Evolutionary conservation across 148 eudicot genomes (phyloP).

Genomic region (Vaccinium myrtillus): DNA sequence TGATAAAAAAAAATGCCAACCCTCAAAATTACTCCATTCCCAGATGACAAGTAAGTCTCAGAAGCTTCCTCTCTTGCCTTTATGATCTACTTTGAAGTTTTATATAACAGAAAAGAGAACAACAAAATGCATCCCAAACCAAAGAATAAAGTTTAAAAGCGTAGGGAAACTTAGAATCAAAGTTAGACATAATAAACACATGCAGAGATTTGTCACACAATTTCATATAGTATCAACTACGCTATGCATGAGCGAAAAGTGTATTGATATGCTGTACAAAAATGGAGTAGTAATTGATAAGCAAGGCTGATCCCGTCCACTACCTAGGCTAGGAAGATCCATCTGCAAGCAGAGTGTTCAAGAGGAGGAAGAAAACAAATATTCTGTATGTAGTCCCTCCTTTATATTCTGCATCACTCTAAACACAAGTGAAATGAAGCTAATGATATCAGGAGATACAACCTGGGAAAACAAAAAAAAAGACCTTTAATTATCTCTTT

Average conservation of each 20-base stretch:
- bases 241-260: slow-evolving; percentile 1
- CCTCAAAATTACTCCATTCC: slow-evolving; percentile 4
- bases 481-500: not conserved
- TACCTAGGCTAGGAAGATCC: slow-evolving; percentile 21
- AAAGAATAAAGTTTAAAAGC: slow-evolving; percentile 20
- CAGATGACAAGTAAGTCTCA: not conserved
- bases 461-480: not conserved
- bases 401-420: slow-evolving; percentile 13
- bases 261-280: not conserved
- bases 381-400: slow-evolving; percentile 29
- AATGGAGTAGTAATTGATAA: slow-evolving; percentile 10
- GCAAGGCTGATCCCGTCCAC: not conserved
- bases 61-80: not conserved
- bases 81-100: not conserved
- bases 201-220: not conserved
- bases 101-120: not conserved
- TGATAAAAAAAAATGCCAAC: not conserved
- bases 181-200: slow-evolving; percentile 22
- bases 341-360: slow-evolving; percentile 19
- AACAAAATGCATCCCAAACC: slow-evolving; percentile 20
- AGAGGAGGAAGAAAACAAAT: slow-evolving; percentile 40
- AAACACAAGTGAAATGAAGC: not conserved
- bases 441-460: slow-evolving; percentile 9
- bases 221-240: not conserved
- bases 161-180: slow-evolving; percentile 39